Base-by-base conservation (phyloP, 2,329 filamentous ascomycete species). In the Pseudopithomyces chartarum region DNA sequence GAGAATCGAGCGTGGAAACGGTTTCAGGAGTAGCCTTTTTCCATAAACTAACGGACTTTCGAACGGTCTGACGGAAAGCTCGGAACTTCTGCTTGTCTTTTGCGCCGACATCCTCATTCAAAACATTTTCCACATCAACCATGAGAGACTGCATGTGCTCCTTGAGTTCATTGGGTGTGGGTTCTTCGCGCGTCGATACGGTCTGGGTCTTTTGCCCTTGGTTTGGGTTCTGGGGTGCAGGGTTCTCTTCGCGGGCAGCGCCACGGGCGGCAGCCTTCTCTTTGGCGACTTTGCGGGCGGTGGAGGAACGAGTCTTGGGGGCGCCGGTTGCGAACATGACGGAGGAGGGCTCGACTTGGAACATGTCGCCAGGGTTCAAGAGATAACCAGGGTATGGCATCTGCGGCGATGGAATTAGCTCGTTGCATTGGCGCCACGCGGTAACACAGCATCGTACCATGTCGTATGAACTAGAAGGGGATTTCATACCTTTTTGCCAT, bases 361-460 rank as follows among this genome's bases (percentile, higher is more conserved):
- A 99, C 87, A 99, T 91, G 75, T 99, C 95, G 65, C 95, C 95
- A 2, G 95, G 96, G 76, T 99, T 99, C 38, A 99, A 85, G 63
- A 92, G 87, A 76, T 99, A 99, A 54, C 92, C 90, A 8, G 95
- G 93, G 72, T 95, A 91, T 61, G 85, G 83, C 90, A 98, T 97
- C 94, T 97, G 22, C 17, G 20, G 8, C 12, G 11, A 32, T 36
- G 8, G 32, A 32, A 50, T 62, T 19, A 60, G 58, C 50, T 52
- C 33, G 11, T 33, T 26, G 29, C n/a, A 13, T 6, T 3, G 40
- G 11, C 11, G 12, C 12, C 22, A 44, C 22, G 12, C 13, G 22
- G 17, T 29, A 8, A 8, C 8, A 29, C 26, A 8, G 26, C 26
- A 29, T 29, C 26, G 4, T 8, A 5, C 15, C 44, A 33, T 33